phyloP scores from a whole-genome alignment of 164 flowering plant genomes.

The Houttuynia cordata region DNA sequence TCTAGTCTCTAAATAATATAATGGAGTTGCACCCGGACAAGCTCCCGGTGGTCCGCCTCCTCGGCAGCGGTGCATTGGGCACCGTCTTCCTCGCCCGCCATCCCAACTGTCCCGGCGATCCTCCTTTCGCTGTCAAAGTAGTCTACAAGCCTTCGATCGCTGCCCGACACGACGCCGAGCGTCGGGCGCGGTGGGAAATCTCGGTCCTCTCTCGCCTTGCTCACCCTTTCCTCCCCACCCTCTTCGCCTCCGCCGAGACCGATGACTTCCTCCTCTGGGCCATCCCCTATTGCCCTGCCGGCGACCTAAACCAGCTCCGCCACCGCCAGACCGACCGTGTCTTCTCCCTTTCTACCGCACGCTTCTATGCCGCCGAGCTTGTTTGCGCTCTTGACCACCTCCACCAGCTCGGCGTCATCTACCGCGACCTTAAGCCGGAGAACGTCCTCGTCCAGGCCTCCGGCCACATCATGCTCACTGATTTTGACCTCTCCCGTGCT shows the following conservation, averaged over 20 bases:
- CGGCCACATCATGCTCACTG: conserved; percentile 71
- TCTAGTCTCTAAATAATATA: no score
- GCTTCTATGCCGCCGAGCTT: conserved; percentile 69
- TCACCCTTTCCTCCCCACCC: conserved; percentile 66
- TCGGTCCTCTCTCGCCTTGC: conserved; percentile 43
- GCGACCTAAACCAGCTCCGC: conserved; percentile 85
- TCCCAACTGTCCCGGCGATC: neutral
- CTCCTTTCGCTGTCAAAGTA: conserved; percentile 76
- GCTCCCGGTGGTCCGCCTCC: conserved; percentile 41
- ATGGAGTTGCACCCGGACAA: conserved; percentile 31
- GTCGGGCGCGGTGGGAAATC: conserved; percentile 90
- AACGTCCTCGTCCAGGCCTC: conserved; percentile 56
- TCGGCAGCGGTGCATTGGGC: conserved; percentile 92
- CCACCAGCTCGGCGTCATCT: conserved; percentile 53
- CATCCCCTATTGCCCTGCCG: conserved; percentile 80
- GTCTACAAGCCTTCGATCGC: conserved; percentile 46
- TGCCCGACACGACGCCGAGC: conserved; percentile 45
- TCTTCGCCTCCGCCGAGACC: conserved; percentile 43
- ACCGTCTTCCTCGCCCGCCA: conserved; percentile 73
- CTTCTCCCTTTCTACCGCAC: conserved; percentile 48
- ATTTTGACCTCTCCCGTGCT: conserved; percentile 56
- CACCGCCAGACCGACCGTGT: conserved; percentile 48
- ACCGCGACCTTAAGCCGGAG: conserved; percentile 80
- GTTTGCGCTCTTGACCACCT: conserved; percentile 62
- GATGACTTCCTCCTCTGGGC: conserved; percentile 65